Percentiles rank a stretch among this genome's conserved stretches.
These are phyloP conservation scores for Ophiostoma sp. DNA, from an alignment of 2,329 filamentous ascomycete genomes.

Conservation along the genomic window DNA sequence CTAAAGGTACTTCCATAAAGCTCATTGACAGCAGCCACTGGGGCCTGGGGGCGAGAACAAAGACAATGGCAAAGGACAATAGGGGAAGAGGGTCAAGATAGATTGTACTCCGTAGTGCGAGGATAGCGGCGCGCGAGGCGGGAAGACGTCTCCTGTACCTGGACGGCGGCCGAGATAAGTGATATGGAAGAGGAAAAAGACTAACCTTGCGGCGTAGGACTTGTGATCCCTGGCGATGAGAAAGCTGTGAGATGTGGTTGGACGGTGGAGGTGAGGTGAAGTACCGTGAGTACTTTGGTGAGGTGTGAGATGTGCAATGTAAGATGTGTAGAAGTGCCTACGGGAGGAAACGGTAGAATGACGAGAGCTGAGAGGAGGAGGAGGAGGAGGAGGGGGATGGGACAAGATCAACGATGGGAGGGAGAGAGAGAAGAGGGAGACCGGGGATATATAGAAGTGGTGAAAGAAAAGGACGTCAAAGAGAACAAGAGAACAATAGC, in stretches of 20 bases:
- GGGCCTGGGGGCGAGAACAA: neutral
- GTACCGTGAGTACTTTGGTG: neutral
- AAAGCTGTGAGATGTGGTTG: constrained; percentile 8
- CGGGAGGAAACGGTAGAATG: neutral
- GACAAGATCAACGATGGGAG: neutral
- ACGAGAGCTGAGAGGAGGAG: neutral
- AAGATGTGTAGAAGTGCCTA: neutral
- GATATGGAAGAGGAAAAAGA: constrained; percentile 12
- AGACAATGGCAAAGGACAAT: neutral
- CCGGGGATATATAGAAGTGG: neutral
- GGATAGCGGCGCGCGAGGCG: constrained; percentile 15
- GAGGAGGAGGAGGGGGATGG: neutral
- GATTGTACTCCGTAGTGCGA: constrained; percentile 17
- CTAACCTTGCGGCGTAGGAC: constrained; percentile 12
- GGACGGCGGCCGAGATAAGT: constrained; percentile 19
- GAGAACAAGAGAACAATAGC: neutral
- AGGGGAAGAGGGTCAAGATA: neutral
- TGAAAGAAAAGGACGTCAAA: neutral
- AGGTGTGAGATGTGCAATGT: neutral
- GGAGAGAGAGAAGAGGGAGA: no score
- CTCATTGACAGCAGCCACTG: neutral
- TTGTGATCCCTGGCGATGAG: constrained; percentile 7
- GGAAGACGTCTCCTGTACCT: constrained; percentile 20
- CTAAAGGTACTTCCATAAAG: neutral
- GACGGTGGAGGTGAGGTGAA: constrained; percentile 1